Conservation (phyloP, 441 rosid species). For the Populus tomentosa region DNA sequence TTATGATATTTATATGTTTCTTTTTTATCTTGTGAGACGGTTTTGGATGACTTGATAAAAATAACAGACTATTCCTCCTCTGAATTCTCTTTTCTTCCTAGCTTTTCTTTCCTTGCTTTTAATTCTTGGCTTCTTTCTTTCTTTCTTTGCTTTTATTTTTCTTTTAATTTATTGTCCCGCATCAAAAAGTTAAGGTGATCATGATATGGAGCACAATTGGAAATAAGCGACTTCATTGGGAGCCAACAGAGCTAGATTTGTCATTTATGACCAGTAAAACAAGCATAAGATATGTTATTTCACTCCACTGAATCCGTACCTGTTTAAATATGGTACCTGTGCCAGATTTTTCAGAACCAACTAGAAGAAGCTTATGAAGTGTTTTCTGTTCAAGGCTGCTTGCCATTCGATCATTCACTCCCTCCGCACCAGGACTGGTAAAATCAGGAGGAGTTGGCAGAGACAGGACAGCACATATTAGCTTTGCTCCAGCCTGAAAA, state of each 20-base stretch:
- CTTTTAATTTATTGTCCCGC: too few relatives aligned
- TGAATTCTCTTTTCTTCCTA: too few relatives aligned
- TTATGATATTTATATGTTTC: too few relatives aligned
- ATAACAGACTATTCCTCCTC: too few relatives aligned
- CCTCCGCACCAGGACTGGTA: conserved; percentile 25
- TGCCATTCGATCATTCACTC: conserved; percentile 36
- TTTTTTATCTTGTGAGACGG: too few relatives aligned
- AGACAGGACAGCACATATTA: conserved; percentile 58
- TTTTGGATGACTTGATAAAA: too few relatives aligned
- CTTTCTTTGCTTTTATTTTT: too few relatives aligned
- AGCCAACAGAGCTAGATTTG: not conserved
- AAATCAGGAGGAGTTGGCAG: conserved; percentile 73
- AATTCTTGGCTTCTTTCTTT: too few relatives aligned
- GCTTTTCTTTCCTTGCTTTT: too few relatives aligned
- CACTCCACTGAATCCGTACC: conserved; percentile 33
- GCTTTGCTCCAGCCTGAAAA: conserved; percentile 62
- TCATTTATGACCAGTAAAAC: not conserved
- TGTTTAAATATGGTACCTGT: conserved; percentile 93
- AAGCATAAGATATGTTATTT: conserved; percentile 4
- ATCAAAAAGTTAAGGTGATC: not conserved
- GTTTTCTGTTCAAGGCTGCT: conserved; percentile 44
- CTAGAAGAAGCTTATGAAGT: conserved; percentile 62
- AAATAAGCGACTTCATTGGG: not conserved
- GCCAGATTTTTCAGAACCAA: conserved; percentile 79
- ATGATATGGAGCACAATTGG: not conserved